Conservation (phyloP, 495 filamentous ascomycete genomes). For the Talaromyces trachyspermus region DNA sequence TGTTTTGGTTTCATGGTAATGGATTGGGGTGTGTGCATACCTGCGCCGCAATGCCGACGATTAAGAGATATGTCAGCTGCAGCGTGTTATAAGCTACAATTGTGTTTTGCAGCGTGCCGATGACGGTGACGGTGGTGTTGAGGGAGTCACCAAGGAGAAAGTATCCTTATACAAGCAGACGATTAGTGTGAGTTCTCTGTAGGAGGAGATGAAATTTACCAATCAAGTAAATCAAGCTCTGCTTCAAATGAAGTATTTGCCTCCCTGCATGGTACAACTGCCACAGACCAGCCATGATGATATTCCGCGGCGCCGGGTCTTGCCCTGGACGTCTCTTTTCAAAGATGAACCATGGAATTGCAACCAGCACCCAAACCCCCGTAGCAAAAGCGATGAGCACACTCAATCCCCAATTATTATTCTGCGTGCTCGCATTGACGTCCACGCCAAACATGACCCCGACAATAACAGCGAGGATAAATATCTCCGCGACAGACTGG, state of each 20-base stretch:
- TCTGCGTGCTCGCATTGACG: conserved; percentile 47
- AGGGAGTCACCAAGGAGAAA: conserved; percentile 40
- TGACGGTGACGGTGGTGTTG: conserved; percentile 40
- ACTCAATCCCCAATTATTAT: conserved; percentile 60
- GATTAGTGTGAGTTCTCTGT: neutral
- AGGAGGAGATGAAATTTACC: conserved; percentile 22
- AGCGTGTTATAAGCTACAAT: conserved; percentile 56
- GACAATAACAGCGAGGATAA: conserved; percentile 55
- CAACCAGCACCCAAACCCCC: conserved; percentile 46
- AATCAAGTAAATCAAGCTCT: conserved; percentile 55
- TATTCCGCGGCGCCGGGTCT: conserved; percentile 34
- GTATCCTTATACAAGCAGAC: neutral
- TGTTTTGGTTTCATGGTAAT: too few relatives aligned
- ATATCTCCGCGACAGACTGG: conserved; percentile 51
- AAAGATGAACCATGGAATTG: conserved; percentile 46
- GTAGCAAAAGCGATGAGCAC: conserved; percentile 58
- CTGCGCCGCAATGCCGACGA: conserved; percentile 56
- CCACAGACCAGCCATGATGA: conserved; percentile 50
- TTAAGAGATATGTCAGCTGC: conserved; percentile 42
- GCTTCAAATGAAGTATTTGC: conserved; percentile 57
- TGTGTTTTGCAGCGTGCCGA: conserved; percentile 53
- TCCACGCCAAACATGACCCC: conserved; percentile 55
- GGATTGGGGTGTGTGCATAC: conserved; percentile 11
- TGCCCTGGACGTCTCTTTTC: conserved; percentile 47
- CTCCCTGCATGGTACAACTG: conserved; percentile 49